These are phyloP conservation scores for Fusarium sp. DNA, from an alignment of 2,329 filamentous ascomycete species.

Conservation along the genomic window DNA sequence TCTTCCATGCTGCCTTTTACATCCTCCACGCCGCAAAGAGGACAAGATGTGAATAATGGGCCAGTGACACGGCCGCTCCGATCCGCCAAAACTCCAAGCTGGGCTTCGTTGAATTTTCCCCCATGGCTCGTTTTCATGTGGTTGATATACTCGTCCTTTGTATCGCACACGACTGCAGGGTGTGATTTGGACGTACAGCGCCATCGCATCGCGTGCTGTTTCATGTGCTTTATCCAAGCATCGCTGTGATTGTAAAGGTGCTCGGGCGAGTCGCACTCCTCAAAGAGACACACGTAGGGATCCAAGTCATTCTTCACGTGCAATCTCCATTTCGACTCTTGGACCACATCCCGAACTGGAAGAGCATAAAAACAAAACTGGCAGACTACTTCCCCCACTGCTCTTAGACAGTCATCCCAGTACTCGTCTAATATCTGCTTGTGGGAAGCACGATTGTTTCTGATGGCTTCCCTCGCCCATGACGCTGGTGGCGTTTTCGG, in stretches of 20 bases:
- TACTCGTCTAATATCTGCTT: slow-evolving; percentile 21
- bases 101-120: slow-evolving; percentile 1
- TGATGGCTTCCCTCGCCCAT: background rate
- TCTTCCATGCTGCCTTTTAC: background rate
- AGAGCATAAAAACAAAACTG: slow-evolving; percentile 27
- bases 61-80: background rate
- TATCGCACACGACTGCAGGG: background rate
- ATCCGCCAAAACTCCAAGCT: slow-evolving; percentile 11
- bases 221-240: slow-evolving; percentile 25
- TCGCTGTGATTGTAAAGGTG: slow-evolving; percentile 14
- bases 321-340: slow-evolving; percentile 25
- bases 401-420: background rate
- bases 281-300: slow-evolving; percentile 35
- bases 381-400: slow-evolving; percentile 17
- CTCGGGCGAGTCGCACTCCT: slow-evolving; percentile 22
- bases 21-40: background rate
- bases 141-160: slow-evolving; percentile 5
- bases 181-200: slow-evolving; percentile 9
- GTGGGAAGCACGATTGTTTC: background rate
- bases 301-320: slow-evolving; percentile 36
- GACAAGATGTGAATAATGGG: slow-evolving; percentile 7
- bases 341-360: background rate
- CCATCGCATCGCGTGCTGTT: slow-evolving; percentile 11
- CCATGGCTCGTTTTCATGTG: slow-evolving; percentile 18
- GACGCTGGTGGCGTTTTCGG: background rate